Evolutionary conservation across 2,329 filamentous ascomycete species (phyloP), one percentile per base, ranked within the genome.

Genomic region (Cytospora schulzeri): DNA sequence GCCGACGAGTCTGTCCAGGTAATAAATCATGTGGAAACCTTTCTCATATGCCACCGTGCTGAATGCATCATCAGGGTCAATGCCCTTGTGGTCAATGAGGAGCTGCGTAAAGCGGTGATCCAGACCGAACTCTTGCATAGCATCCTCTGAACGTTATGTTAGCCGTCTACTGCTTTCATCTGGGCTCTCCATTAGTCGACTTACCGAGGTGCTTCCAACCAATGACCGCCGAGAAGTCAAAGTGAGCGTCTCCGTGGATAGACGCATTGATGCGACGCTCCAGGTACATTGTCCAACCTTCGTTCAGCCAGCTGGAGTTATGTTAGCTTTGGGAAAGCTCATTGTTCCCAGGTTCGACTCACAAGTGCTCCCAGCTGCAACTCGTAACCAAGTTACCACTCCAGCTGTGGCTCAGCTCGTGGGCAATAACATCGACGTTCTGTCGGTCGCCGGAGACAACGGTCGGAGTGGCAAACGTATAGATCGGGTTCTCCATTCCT

Each of bases 1-100:
- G 41, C 92, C 91, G 4, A 98, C 84, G 1, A 97, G 81, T 55
- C 89, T 90, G 72, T 99, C 95, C 17, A 99, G 87, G 71, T 93
- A 89, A 76, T 93, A 97, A 54, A 99, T 83, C 76, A 98, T 96
- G 73, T 91, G 91, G 78, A 97, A 98, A 4, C 94, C 94, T 78
- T 99, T 98, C 75, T 98, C 94, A 72, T 99, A 99, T 0, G 95
- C 93, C 38, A 98, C 83, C 29, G 87, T 91, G 70, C 91, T 96
- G 79, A 98, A 99, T 1, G 94, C 91, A 76, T 99, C 95, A 75
- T 98, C 95, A 0, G 95, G 95, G 71, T 98, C 94, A 69, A 95
- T 89, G 64, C 92, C 92, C 74, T 94, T 91, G 68, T 98, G 88
- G 74, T 92, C 88, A 66, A 93, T 85, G 69, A 97, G 88, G 61